Base-by-base conservation (phyloP, 306 rosid genomes). In the Alnus rubra region DNA sequence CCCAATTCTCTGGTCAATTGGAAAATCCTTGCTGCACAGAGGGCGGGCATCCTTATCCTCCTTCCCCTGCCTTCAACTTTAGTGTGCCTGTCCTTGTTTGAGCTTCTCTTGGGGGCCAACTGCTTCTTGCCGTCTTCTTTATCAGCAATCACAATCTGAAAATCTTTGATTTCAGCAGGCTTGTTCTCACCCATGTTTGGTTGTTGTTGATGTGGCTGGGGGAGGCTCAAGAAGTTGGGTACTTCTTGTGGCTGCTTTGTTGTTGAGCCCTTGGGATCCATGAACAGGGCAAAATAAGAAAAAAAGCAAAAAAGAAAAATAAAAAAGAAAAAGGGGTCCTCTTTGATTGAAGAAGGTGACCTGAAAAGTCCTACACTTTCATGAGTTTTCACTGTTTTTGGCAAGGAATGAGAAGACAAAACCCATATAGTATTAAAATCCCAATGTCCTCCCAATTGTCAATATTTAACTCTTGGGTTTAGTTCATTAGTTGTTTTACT, bases 51-150 rank as follows among this genome's bases (percentile, higher is more conserved):
- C 89, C 98, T 83, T 84, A 95, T 92, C 80, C 98, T 91, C 65
- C 98, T 82, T 2, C 98, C 98, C 44, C 98, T 86, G 6, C 98
- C 98, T 80, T 95, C 98, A 1, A 95, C 98, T 51, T 95, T 95
- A 4, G 98, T 92, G 90, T 95, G 98, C 3, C 98, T 74, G 79
- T 95, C 99, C 71, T 95, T 95, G 96, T 91, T 95, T 2, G 98
- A 95, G 79, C 84, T 88, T 76, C 98, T 84, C 82, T 95, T 95
- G 1, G 99, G 98, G n/a, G 92, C 97, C 19, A 90, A 65, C 74
- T 94, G 98, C 85, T 87, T 83, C 81, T 91, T 90, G 45, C 79
- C 82, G 5, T 88, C 95, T 10, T 87, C 93, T 69, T 89, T 88
- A 9, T 91, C 97, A 0, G 92, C 90, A 18, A 85, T 50, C 44